Conservation (phyloP, 1,139 yeast species). For the Pichia cactophila region DNA sequence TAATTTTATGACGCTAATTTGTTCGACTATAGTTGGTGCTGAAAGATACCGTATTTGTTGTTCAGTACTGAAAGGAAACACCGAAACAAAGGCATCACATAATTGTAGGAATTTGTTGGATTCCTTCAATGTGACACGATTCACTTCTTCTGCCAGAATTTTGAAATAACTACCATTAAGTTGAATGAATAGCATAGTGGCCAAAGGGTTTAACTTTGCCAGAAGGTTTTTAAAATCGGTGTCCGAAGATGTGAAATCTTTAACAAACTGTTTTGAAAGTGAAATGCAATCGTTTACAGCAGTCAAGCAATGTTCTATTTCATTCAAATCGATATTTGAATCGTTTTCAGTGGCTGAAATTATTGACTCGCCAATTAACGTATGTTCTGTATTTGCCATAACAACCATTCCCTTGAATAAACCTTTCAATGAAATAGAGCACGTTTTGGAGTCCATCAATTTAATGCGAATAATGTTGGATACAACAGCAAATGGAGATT, state of each 20-base stretch:
- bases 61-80: slow-evolving; percentile 50
- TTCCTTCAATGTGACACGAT: slow-evolving; percentile 11
- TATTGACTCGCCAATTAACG: background rate
- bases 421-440: slow-evolving; percentile 7
- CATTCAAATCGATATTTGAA: background rate
- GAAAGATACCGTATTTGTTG: slow-evolving; percentile 40
- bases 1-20: slow-evolving; percentile 33
- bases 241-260: background rate
- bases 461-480: slow-evolving; percentile 4
- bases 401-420: slow-evolving; percentile 1
- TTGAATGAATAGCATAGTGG: slow-evolving; percentile 52
- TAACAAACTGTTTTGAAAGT: background rate
- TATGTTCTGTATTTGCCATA: background rate
- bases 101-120: slow-evolving; percentile 20
- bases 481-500: background rate
- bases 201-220: slow-evolving; percentile 51
- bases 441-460: slow-evolving; percentile 1
- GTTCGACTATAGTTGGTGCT: slow-evolving; percentile 29
- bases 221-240: slow-evolving; percentile 30
- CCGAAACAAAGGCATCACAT: slow-evolving; percentile 47
- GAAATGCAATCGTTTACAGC: background rate
- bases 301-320: too few species aligned
- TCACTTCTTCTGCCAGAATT: slow-evolving; percentile 27
- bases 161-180: slow-evolving; percentile 11
- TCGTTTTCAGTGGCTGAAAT: background rate